Evolutionary conservation across 768 basidiomycete genomes (phyloP).

Genomic region (Tulasnella sp.): DNA sequence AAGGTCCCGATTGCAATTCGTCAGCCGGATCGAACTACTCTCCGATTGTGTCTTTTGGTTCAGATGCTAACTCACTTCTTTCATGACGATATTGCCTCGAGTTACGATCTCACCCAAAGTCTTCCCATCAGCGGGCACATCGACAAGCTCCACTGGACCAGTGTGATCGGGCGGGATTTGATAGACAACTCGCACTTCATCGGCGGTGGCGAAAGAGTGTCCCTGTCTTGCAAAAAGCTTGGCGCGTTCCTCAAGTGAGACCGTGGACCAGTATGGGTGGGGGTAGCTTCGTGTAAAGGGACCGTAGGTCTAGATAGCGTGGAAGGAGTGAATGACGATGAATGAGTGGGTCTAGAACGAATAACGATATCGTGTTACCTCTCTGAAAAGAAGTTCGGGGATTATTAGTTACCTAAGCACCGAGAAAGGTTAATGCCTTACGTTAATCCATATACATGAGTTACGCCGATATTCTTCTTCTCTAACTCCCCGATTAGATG

Average conservation of each 20-base stretch:
- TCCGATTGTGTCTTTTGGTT: neutral
- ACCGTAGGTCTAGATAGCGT: constrained; percentile 60
- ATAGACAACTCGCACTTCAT: constrained; percentile 68
- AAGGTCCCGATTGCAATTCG: neutral
- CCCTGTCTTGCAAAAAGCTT: constrained; percentile 78
- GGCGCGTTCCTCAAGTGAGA: constrained; percentile 61
- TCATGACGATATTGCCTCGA: constrained; percentile 86
- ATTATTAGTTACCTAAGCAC: neutral
- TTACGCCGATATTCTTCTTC: constrained; percentile 64
- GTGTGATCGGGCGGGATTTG: constrained; percentile 53
- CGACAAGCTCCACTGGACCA: constrained; percentile 20
- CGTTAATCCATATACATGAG: constrained; percentile 91
- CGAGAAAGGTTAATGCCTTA: constrained; percentile 38
- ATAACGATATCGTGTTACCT: neutral
- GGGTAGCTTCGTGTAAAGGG: constrained; percentile 75
- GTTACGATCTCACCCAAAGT: constrained; percentile 81
- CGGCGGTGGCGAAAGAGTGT: constrained; percentile 68
- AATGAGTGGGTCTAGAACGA: neutral
- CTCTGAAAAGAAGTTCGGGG: neutral
- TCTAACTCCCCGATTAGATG: constrained; percentile 74
- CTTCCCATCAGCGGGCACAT: constrained; percentile 70
- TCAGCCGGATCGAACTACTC: neutral
- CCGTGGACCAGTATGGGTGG: constrained; percentile 56
- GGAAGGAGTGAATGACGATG: neutral
- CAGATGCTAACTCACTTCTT: constrained; percentile 52